A percentile compares a stretch with the other conserved stretches of the same genome.
Conservation (phyloP, 2,329 filamentous ascomycete genomes). For the Colletotrichum incanum region DNA sequence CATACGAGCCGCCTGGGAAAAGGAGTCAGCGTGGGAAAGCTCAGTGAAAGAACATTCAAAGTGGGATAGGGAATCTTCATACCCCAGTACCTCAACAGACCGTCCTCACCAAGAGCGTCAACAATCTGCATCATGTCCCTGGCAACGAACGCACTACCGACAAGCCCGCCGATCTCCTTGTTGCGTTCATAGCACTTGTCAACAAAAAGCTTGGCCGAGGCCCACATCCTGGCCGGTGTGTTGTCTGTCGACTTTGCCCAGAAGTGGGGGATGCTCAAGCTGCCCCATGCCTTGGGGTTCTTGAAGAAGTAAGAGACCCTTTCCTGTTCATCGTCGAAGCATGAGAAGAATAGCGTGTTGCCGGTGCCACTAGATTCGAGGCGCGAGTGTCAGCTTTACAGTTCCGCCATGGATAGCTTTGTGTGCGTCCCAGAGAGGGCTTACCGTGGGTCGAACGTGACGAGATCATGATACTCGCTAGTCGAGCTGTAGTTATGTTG, state of each 20-base stretch:
- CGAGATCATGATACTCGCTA: slow-evolving; percentile 48
- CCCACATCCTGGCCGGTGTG: slow-evolving; percentile 47
- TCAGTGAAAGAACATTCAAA: background rate
- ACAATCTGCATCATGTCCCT: slow-evolving; percentile 61
- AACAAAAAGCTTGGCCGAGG: slow-evolving; percentile 42
- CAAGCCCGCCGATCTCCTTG: slow-evolving; percentile 50
- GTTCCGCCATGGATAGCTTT: background rate
- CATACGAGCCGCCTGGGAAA: slow-evolving; percentile 55
- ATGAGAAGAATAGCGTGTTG: slow-evolving; percentile 48
- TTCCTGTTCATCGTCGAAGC: slow-evolving; percentile 39
- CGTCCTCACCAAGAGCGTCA: slow-evolving; percentile 58
- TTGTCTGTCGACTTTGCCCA: slow-evolving; percentile 36
- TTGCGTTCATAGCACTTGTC: slow-evolving; percentile 44
- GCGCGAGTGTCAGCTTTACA: background rate
- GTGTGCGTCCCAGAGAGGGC: background rate
- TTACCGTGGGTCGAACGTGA: slow-evolving; percentile 50
- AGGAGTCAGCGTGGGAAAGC: no score
- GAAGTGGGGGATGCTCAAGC: slow-evolving; percentile 3
- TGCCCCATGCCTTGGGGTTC: background rate
- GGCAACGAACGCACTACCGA: slow-evolving; percentile 61
- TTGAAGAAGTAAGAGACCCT: background rate
- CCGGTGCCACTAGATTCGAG: slow-evolving; percentile 47
- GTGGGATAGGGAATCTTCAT: slow-evolving; percentile 18
- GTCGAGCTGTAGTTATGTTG: slow-evolving; percentile 41
- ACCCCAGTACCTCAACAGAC: slow-evolving; percentile 59